Conservation (phyloP, 139 green algal species). For the Chlorokybus atmophyticus region DNA sequence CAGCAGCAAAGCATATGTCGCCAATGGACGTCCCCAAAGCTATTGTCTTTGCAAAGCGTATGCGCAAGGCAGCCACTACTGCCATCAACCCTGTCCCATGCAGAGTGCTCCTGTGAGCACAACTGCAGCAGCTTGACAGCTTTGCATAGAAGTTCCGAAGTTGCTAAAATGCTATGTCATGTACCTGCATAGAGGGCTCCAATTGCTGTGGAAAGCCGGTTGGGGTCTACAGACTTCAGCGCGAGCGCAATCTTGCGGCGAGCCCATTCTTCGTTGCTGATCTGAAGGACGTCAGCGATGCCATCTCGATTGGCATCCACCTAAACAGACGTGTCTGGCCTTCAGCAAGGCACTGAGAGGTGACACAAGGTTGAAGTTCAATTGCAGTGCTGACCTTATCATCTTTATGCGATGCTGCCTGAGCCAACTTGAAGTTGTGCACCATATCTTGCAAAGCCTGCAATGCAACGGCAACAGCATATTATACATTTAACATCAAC, state of each 20-base stretch:
- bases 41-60: slow-evolving; percentile 12
- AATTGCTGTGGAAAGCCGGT: neutral
- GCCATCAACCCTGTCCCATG: slow-evolving; percentile 2
- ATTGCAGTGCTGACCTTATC: too few species aligned
- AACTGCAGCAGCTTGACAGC: too few species aligned
- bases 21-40: slow-evolving; percentile 11
- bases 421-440: slow-evolving; percentile 12
- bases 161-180: too few species aligned
- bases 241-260: slow-evolving; percentile 8
- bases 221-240: slow-evolving; percentile 13
- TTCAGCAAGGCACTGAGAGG: too few species aligned
- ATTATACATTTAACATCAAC: too few species aligned
- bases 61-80: slow-evolving; percentile 14
- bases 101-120: too few species aligned
- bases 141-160: too few species aligned
- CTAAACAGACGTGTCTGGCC: too few species aligned
- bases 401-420: slow-evolving; percentile 15
- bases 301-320: slow-evolving; percentile 14
- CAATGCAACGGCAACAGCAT: too few species aligned
- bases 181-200: slow-evolving; percentile 5
- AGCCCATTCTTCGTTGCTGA: neutral
- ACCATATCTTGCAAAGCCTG: too few species aligned
- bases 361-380: too few species aligned
- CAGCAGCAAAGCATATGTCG: neutral
- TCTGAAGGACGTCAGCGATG: slow-evolving; percentile 8